phyloP scores from a whole-genome alignment of 345 rosid genomes.

The Excoecaria agallocha region DNA sequence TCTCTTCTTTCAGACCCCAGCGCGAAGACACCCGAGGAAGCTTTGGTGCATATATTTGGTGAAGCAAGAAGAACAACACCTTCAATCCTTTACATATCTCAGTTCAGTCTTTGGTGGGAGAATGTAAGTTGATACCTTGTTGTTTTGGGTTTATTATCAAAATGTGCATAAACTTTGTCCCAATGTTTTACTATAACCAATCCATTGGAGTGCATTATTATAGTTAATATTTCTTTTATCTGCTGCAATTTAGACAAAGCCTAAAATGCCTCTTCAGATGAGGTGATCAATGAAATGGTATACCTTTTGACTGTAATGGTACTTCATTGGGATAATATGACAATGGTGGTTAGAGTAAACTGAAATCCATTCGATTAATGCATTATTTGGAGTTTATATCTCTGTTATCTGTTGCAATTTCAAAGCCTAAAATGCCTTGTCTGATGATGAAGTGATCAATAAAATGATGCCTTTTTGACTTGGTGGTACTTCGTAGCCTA shows the following conservation, averaged over 20 bases:
- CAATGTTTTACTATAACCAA: neutral
- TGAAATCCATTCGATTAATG: neutral
- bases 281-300: neutral
- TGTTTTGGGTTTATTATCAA: neutral
- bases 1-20: constrained; percentile 98
- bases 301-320: neutral
- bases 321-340: neutral
- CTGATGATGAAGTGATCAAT: neutral
- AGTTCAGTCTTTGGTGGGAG: constrained; percentile 98
- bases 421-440: neutral
- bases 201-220: neutral
- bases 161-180: neutral
- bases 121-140: constrained; percentile 53
- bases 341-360: no score
- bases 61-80: constrained; percentile 98
- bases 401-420: neutral
- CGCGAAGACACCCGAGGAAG: constrained; percentile 99
- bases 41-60: constrained; percentile 93
- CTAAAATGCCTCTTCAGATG: neutral
- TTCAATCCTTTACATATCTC: constrained; percentile 85
- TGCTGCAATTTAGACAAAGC: neutral
- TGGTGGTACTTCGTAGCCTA: neutral
- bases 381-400: neutral
- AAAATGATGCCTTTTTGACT: neutral
- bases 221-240: neutral